Percentiles rank a stretch among this genome's conserved stretches.
Conservation (phyloP, 1,284 basidiomycete species). For the Cutaneotrichosporon sp. region DNA sequence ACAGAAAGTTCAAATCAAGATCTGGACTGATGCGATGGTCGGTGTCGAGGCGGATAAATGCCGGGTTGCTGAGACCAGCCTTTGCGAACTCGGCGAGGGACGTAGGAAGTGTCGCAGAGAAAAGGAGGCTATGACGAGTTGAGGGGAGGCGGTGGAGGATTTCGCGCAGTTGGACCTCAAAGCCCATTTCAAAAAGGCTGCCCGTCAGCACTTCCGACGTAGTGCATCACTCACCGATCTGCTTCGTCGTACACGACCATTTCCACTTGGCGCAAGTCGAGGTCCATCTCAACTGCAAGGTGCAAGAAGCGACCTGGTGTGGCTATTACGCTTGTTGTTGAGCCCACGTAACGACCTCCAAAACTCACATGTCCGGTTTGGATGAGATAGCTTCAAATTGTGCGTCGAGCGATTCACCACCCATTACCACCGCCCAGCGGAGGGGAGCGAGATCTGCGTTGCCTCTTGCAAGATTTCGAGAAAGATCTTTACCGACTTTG, state of each 20-base stretch:
- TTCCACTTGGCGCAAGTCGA: conserved; percentile 81
- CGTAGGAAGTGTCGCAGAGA: conserved; percentile 94
- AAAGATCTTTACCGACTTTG: conserved; percentile 89
- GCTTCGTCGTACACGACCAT: conserved; percentile 98
- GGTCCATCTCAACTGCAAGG: conserved; percentile 92
- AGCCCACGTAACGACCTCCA: neutral
- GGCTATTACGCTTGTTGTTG: conserved; percentile 70
- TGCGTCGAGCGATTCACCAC: conserved; percentile 91
- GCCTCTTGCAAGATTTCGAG: conserved; percentile 57
- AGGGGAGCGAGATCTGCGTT: conserved; percentile 57
- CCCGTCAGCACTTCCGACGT: neutral
- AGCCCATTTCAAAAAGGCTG: conserved; percentile 94
- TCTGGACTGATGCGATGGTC: conserved; percentile 95
- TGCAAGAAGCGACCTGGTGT: conserved; percentile 96
- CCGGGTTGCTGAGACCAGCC: conserved; percentile 88
- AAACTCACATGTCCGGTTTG: conserved; percentile 88
- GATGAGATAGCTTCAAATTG: conserved; percentile 93
- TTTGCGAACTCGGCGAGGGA: conserved; percentile 96
- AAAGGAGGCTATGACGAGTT: conserved; percentile 83
- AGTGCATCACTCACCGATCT: conserved; percentile 55
- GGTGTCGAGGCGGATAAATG: conserved; percentile 87
- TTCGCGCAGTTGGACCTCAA: conserved; percentile 85
- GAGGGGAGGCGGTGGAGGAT: conserved; percentile 81
- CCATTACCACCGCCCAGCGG: conserved; percentile 91
- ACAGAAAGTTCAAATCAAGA: conserved; percentile 89